Evolutionary conservation across 176 grass and related monocot species (phyloP).

Genomic region (Pontederia crassipes): DNA sequence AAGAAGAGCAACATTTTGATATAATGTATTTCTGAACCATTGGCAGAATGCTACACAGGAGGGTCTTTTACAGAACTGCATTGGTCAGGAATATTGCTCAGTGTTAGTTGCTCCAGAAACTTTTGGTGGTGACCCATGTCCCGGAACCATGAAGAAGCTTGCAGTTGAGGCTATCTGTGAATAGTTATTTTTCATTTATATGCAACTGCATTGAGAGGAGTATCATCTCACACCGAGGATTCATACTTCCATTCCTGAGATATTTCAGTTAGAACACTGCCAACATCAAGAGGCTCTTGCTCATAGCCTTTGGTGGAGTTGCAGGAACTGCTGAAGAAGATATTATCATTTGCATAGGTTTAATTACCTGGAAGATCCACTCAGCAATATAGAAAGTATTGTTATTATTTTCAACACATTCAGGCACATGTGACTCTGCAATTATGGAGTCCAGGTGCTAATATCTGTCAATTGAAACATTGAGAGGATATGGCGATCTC

Average conservation of each 20-base stretch:
- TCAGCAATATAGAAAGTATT: too few species aligned
- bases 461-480: too few species aligned
- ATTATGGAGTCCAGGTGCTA: too few species aligned
- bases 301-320: neutral
- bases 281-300: neutral
- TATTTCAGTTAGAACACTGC: neutral
- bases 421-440: too few species aligned
- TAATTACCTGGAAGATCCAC: too few species aligned
- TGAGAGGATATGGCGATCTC: too few species aligned
- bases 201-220: neutral
- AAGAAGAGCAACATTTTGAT: too few species aligned
- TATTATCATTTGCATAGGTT: neutral
- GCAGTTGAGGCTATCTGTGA: neutral
- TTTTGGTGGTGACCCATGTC: too few species aligned
- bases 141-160: neutral
- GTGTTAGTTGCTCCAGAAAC: neutral
- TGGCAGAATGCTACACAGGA: neutral
- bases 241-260: neutral
- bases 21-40: too few species aligned
- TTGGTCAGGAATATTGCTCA: neutral
- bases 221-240: too few species aligned
- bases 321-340: constrained; percentile 2
- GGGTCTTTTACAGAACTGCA: neutral
- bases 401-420: too few species aligned
- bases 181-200: neutral